These are phyloP conservation scores for Biscutella laevigata DNA, from an alignment of 441 rosid genomes.

Conservation along the genomic window DNA sequence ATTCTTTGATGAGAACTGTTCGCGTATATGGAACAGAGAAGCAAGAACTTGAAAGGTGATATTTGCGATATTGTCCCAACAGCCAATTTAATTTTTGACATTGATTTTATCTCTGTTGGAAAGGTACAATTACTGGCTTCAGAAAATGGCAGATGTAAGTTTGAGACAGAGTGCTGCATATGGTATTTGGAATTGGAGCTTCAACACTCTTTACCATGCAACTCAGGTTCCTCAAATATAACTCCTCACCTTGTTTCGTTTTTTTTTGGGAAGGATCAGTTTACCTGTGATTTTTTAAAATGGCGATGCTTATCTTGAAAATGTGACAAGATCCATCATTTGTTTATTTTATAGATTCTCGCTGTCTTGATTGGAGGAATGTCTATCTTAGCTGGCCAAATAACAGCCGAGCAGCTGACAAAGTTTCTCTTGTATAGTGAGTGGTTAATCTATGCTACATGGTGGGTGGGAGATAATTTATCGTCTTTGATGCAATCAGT, in stretches of 20 bases:
- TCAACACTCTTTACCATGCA: constrained; percentile 83
- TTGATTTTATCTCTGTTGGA: constrained; percentile 16
- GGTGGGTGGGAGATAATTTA: constrained; percentile 95
- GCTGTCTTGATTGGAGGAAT: constrained; percentile 86
- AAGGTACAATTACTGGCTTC: constrained; percentile 78
- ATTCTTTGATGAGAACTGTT: constrained; percentile 91
- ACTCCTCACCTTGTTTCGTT: too few species aligned
- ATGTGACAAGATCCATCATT: constrained; percentile 20
- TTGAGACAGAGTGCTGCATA: constrained; percentile 93
- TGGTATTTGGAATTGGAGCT: constrained; percentile 87
- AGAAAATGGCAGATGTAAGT: constrained; percentile 71
- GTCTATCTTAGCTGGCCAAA: constrained; percentile 71
- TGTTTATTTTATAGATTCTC: constrained; percentile 47
- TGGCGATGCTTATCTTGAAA: constrained; percentile 5
- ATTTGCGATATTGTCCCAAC: background rate
- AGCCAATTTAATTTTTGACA: constrained; percentile 12
- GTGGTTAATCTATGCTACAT: constrained; percentile 90
- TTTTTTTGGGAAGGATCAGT: background rate
- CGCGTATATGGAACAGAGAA: constrained; percentile 92
- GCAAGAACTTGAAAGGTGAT: constrained; percentile 61
- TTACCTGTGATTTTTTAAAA: background rate
- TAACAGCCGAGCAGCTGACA: constrained; percentile 88
- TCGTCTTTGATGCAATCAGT: constrained; percentile 88
- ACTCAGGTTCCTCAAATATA: constrained; percentile 57
- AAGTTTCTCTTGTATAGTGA: constrained; percentile 90